Conservation (phyloP, 805 yeast genomes). For the Ogataea salicorniae region DNA sequence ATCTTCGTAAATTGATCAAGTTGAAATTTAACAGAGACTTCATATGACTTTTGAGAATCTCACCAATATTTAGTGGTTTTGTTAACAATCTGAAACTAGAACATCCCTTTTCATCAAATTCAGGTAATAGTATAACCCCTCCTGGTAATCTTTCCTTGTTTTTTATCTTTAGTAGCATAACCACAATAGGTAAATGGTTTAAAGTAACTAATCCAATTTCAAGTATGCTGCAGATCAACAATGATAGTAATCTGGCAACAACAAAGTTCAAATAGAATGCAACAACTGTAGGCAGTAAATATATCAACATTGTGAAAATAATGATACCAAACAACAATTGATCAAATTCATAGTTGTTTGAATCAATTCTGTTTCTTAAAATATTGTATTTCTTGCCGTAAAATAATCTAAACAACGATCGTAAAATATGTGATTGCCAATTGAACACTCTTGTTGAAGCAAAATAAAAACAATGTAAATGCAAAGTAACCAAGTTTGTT, state of each 20-base stretch:
- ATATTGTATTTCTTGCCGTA: slow-evolving; percentile 86
- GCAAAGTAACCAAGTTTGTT: slow-evolving; percentile 58
- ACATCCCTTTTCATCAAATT: neutral
- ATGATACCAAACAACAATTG: slow-evolving; percentile 86
- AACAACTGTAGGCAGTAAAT: slow-evolving; percentile 79
- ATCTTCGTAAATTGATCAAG: slow-evolving; percentile 18
- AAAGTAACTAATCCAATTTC: slow-evolving; percentile 59
- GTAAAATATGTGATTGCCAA: slow-evolving; percentile 64
- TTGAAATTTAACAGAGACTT: slow-evolving; percentile 28
- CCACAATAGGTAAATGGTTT: slow-evolving; percentile 86
- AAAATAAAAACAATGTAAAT: slow-evolving; percentile 69
- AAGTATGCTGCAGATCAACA: slow-evolving; percentile 43
- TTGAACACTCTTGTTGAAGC: slow-evolving; percentile 75
- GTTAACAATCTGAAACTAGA: slow-evolving; percentile 22
- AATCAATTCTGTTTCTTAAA: slow-evolving; percentile 79
- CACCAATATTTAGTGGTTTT: slow-evolving; percentile 22
- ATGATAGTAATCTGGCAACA: slow-evolving; percentile 45
- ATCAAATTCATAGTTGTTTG: slow-evolving; percentile 77
- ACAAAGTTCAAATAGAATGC: slow-evolving; percentile 81
- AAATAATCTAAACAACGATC: slow-evolving; percentile 76
- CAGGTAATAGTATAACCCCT: slow-evolving; percentile 37
- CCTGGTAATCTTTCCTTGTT: slow-evolving; percentile 64
- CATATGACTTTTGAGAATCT: slow-evolving; percentile 26
- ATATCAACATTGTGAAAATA: slow-evolving; percentile 71
- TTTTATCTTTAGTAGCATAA: slow-evolving; percentile 69